These are phyloP conservation scores for Podospora sp. DNA, from an alignment of 495 filamentous ascomycete genomes.

Conservation along the genomic window DNA sequence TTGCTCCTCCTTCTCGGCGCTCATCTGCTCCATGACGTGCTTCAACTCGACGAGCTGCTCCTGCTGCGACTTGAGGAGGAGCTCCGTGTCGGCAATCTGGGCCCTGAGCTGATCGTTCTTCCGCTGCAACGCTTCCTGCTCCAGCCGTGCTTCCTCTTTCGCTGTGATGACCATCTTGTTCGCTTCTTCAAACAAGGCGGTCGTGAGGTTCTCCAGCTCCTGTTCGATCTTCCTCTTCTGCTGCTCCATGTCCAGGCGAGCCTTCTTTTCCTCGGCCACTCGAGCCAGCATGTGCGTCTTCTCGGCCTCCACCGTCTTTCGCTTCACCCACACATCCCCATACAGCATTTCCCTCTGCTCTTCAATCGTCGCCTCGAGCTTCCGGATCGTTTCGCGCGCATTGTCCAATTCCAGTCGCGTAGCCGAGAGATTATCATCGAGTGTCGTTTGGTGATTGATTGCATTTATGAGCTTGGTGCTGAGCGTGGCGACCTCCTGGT, in stretches of 20 bases:
- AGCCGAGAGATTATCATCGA: slow-evolving; percentile 84
- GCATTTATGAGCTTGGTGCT: slow-evolving; percentile 96
- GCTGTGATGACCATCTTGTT: slow-evolving; percentile 89
- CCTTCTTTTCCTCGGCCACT: slow-evolving; percentile 67
- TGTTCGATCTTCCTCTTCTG: slow-evolving; percentile 69
- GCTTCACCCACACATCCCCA: slow-evolving; percentile 70
- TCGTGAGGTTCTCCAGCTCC: slow-evolving; percentile 86
- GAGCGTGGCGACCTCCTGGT: slow-evolving; percentile 83
- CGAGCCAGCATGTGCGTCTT: slow-evolving; percentile 42
- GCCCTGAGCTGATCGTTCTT: slow-evolving; percentile 55
- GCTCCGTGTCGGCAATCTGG: slow-evolving; percentile 62
- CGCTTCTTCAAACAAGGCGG: slow-evolving; percentile 92
- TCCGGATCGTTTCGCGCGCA: slow-evolving; percentile 66
- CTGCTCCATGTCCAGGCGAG: slow-evolving; percentile 68
- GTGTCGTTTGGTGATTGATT: slow-evolving; percentile 92
- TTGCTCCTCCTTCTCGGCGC: slow-evolving; percentile 70
- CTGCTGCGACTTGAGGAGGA: slow-evolving; percentile 84
- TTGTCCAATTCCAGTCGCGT: slow-evolving; percentile 81
- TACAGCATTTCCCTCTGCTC: slow-evolving; percentile 61
- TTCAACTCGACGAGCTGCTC: slow-evolving; percentile 93
- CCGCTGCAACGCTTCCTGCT: slow-evolving; percentile 40
- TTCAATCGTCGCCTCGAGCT: slow-evolving; percentile 61
- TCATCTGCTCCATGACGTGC: slow-evolving; percentile 85
- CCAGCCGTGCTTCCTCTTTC: slow-evolving; percentile 42
- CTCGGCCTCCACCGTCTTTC: slow-evolving; percentile 48